Percentiles rank a stretch among this genome's conserved stretches.
phyloP scores from a whole-genome alignment of 495 filamentous ascomycete genomes.

The Sordaria brevicollis region DNA sequence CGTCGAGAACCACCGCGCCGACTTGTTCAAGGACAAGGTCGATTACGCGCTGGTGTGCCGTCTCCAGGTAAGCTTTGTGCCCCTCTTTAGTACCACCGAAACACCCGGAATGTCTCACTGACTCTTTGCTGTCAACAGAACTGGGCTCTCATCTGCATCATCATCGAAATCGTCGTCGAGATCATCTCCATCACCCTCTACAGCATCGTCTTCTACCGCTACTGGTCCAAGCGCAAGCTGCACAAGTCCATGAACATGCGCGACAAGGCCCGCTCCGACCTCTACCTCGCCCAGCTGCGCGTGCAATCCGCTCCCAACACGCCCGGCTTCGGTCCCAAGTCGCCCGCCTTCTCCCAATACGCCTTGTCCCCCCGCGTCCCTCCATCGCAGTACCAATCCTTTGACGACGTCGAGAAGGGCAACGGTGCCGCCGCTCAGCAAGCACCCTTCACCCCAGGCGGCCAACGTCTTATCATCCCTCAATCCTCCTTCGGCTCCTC shows the following conservation, averaged over 20 bases:
- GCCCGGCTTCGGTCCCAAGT: conserved; percentile 67
- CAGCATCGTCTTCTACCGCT: conserved; percentile 87
- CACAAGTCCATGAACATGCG: conserved; percentile 93
- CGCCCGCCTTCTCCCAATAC: conserved; percentile 42
- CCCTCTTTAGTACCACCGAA: not conserved
- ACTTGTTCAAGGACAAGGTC: conserved; percentile 66
- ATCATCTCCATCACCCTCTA: conserved; percentile 86
- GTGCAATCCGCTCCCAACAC: conserved; percentile 91
- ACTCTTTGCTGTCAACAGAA: conserved; percentile 43
- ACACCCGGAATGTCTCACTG: conserved; percentile 9
- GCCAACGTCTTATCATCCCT: conserved; percentile 30
- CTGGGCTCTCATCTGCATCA: conserved; percentile 90
- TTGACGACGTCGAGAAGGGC: conserved; percentile 37
- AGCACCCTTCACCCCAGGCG: conserved; percentile 37
- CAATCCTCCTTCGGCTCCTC: conserved; percentile 33
- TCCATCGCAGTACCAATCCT: conserved; percentile 36
- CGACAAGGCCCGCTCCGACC: conserved; percentile 83
- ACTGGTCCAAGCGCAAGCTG: conserved; percentile 89
- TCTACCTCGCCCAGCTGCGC: conserved; percentile 92
- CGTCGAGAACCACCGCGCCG: conserved; percentile 68
- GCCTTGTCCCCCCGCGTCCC: conserved; percentile 46
- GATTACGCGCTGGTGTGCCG: conserved; percentile 91
- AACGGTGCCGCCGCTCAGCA: not conserved
- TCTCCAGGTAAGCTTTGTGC: conserved; percentile 56
- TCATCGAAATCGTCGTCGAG: conserved; percentile 95